Evolutionary conservation across 2,329 filamentous ascomycete species (phyloP).

Genomic region (Dothistroma pini): DNA sequence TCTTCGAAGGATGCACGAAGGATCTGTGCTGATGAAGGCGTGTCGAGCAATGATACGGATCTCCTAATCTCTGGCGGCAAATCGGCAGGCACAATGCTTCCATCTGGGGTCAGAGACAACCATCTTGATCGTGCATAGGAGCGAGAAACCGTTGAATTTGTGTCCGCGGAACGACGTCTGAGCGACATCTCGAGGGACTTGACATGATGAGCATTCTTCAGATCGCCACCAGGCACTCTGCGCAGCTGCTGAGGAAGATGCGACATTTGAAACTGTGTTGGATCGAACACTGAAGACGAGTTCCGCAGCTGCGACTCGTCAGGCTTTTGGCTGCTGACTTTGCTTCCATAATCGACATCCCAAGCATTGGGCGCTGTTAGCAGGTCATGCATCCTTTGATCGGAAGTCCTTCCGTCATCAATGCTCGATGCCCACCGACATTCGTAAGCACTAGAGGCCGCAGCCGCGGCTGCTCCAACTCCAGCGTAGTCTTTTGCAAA

Average conservation of each 20-base stretch:
- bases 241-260: constrained; percentile 39
- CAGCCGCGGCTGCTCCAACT: constrained; percentile 5
- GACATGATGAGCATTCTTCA: constrained; percentile 46
- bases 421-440: constrained; percentile 2
- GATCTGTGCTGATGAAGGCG: constrained; percentile 54
- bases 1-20: constrained; percentile 74
- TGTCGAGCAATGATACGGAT: constrained; percentile 44
- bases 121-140: constrained; percentile 12
- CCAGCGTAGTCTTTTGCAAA: constrained; percentile 3
- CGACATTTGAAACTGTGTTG: constrained; percentile 28
- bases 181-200: constrained; percentile 43
- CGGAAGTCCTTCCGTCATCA: constrained; percentile 13
- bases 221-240: constrained; percentile 46
- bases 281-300: constrained; percentile 30
- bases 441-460: neutral
- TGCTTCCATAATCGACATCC: constrained; percentile 14
- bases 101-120: neutral
- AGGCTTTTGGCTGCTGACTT: neutral
- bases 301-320: constrained; percentile 18
- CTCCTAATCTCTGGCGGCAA: constrained; percentile 19
- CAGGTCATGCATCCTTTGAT: constrained; percentile 28
- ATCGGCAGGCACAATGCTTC: neutral
- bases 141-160: constrained; percentile 22
- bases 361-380: constrained; percentile 24
- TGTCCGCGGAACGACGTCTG: constrained; percentile 43